Percentiles rank a stretch among this genome's conserved stretches.
phyloP scores from a whole-genome alignment of 345 rosid species.

The Citropsis articulata region DNA sequence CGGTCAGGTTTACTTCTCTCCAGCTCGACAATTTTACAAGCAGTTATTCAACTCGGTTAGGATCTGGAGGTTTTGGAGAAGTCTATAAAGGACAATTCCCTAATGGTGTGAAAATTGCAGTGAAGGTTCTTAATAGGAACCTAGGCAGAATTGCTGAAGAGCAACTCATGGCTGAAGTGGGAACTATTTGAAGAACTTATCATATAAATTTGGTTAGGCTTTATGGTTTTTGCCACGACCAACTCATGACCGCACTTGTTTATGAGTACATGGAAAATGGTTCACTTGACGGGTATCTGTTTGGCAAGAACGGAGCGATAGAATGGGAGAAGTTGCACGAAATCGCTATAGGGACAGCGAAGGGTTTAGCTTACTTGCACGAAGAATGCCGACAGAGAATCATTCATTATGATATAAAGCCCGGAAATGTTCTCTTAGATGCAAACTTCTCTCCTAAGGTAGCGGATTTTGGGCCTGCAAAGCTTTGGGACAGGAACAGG shows the following conservation, averaged over 20 bases:
- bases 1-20: constrained; percentile 17
- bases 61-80: constrained; percentile 12
- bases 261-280: constrained; percentile 18
- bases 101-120: constrained; percentile 9
- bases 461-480: constrained; percentile 19
- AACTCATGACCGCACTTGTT: constrained; percentile 6
- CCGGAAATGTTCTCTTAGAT: constrained; percentile 13
- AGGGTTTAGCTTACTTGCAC: constrained; percentile 14
- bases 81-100: constrained; percentile 19
- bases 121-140: constrained; percentile 4
- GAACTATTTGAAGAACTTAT: constrained; percentile 13
- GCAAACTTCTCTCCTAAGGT: background rate
- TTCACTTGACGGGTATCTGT: constrained; percentile 5
- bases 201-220: constrained; percentile 15
- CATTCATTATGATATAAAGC: constrained; percentile 17
- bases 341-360: constrained; percentile 3
- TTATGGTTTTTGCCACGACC: constrained; percentile 15
- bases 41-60: constrained; percentile 10
- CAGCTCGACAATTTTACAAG: constrained; percentile 11
- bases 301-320: background rate
- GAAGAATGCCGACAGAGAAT: constrained; percentile 19
- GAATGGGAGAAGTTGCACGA: constrained; percentile 13
- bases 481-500: background rate
- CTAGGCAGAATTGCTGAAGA: background rate
- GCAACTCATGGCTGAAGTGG: constrained; percentile 23